Percentiles rank a stretch among this genome's conserved stretches.
phyloP scores from a whole-genome alignment of 2,329 filamentous ascomycete genomes.

The Immersiporthe knoxdaviesiana region DNA sequence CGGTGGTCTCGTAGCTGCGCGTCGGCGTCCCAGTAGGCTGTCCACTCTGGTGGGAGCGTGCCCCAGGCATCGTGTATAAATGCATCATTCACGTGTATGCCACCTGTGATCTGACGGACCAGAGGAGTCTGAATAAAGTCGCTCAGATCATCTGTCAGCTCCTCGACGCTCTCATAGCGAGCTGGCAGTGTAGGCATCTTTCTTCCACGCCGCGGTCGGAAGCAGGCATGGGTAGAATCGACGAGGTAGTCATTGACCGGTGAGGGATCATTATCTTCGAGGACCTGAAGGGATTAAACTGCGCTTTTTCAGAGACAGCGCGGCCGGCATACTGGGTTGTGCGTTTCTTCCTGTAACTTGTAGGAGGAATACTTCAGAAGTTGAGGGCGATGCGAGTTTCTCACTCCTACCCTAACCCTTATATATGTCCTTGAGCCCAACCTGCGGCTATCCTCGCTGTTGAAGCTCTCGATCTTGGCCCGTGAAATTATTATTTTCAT shows the following conservation, averaged over 20 bases:
- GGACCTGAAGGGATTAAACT: neutral
- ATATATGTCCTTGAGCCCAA: neutral
- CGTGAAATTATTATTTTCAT: neutral
- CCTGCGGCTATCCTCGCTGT: neutral
- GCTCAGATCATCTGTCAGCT: slow-evolving; percentile 34
- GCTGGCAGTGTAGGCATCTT: slow-evolving; percentile 13
- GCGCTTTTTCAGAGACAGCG: neutral
- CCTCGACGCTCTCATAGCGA: slow-evolving; percentile 29
- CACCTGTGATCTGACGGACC: slow-evolving; percentile 39
- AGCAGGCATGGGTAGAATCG: neutral
- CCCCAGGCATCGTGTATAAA: slow-evolving; percentile 39
- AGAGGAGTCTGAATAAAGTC: slow-evolving; percentile 36
- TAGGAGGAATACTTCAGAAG: neutral
- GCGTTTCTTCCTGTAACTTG: neutral
- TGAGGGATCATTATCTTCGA: neutral
- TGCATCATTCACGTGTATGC: slow-evolving; percentile 42
- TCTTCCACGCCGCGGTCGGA: neutral
- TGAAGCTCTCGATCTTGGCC: neutral
- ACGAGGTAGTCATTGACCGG: neutral
- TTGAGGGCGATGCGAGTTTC: neutral
- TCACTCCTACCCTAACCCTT: neutral
- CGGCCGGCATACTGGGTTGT: neutral
- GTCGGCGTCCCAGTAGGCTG: slow-evolving; percentile 37
- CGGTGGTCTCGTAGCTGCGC: slow-evolving; percentile 36
- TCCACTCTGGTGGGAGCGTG: slow-evolving; percentile 38